Base-by-base conservation (phyloP, 2,329 filamentous ascomycete species). In the Penicillium sp. region DNA sequence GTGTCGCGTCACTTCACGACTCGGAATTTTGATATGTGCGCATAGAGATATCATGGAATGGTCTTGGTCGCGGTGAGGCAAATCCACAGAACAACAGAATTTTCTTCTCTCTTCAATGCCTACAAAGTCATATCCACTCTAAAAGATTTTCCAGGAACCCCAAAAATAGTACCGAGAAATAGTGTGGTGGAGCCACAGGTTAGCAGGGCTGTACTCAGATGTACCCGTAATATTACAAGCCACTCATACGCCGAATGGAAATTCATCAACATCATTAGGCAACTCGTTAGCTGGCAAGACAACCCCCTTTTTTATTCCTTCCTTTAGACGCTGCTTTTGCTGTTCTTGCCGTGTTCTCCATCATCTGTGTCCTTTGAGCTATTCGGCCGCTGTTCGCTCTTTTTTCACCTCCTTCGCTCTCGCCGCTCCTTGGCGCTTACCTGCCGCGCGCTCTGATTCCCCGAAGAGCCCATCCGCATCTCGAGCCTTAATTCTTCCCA, bases 211-310 rank as follows among this genome's bases (percentile, higher is more conserved):
- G 53, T 56, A 58, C 53, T 50, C 20, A 53, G 26, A 49, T 53
- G 18, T 53, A 56, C 53, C 40, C 48, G 63, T 65, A 64, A 60
- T 57, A 59, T 62, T 63, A 65, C 62, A 56, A 63, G 58, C 60
- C 63, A 64, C 63, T 59, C 63, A n/a, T 55, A 64, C 61, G 59
- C 54, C 56, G 50, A 43, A 57, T 58, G 48, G 57, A 57, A 62
- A 59, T 62, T 57, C 58, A 58, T 52, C 57, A 59, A 53, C 62
- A 56, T 40, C 58, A 56, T 59, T 41, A 46, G 45, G 44, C 53
- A 50, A 54, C 47, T 51, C 51, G 22, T 49, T 37, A n/a, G n/a
- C 31, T 40, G 29, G 29, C 42, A 33, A n/a, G 12, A 46, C 33
- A 31, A 47, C 42, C 43, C 41, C 46, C 49, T 48, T 35, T 46